These are phyloP conservation scores for Epichloe gansuensis DNA, from an alignment of 2,329 filamentous ascomycete genomes.

Conservation along the genomic window DNA sequence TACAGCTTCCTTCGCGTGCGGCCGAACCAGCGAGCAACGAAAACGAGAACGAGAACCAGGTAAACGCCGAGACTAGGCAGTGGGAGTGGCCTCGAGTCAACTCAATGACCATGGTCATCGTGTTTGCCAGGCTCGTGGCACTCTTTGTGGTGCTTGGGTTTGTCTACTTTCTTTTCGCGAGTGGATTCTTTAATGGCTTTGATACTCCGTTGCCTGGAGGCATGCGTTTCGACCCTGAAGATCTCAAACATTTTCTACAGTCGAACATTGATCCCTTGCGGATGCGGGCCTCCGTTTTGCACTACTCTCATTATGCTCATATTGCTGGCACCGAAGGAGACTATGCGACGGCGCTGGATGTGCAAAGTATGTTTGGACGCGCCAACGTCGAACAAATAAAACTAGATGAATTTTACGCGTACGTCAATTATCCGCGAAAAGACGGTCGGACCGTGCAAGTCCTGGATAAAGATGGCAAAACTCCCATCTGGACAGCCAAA, in stretches of 20 bases:
- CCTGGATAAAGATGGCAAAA: constrained; percentile 48
- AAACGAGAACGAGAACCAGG: constrained; percentile 3
- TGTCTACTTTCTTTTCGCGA: constrained; percentile 75
- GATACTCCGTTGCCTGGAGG: constrained; percentile 50
- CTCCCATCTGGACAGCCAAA: constrained; percentile 61
- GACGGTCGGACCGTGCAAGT: constrained; percentile 73
- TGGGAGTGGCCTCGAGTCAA: constrained; percentile 26
- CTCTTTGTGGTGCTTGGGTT: constrained; percentile 63
- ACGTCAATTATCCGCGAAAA: constrained; percentile 76
- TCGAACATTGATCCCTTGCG: constrained; percentile 54
- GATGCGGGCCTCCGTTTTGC: constrained; percentile 60
- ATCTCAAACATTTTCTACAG: constrained; percentile 63
- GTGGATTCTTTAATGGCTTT: constrained; percentile 63
- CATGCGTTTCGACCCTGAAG: constrained; percentile 68
- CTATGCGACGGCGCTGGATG: constrained; percentile 71
- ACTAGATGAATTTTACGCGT: constrained; percentile 73
- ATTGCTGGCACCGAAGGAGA: constrained; percentile 91
- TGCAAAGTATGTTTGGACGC: constrained; percentile 61
- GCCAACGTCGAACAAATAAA: constrained; percentile 63
- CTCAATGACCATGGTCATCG: constrained; percentile 37
- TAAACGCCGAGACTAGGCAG: constrained; percentile 13
- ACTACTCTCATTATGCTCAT: constrained; percentile 76
- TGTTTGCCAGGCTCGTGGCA: constrained; percentile 61
- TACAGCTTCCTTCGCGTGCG: constrained; percentile 31
- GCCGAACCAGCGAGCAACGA: constrained; percentile 11